phyloP scores from a whole-genome alignment of 1,139 yeast species.

The Geotrichum histeridarum region DNA sequence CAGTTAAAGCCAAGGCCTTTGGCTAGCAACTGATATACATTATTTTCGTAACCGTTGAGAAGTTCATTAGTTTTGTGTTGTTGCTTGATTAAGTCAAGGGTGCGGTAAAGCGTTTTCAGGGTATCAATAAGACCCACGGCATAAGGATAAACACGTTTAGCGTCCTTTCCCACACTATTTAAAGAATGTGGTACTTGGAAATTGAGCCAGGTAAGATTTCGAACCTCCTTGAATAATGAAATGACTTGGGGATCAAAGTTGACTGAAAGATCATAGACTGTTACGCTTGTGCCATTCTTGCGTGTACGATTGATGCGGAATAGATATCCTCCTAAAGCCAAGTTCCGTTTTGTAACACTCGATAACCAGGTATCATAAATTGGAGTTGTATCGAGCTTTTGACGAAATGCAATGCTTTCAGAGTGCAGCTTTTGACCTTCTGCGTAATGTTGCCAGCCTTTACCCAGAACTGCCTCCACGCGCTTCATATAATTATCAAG shows the following conservation, averaged over 20 bases:
- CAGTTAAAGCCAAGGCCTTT: conserved; percentile 46
- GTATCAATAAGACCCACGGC: conserved; percentile 54
- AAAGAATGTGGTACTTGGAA: conserved; percentile 56
- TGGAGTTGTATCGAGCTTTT: conserved; percentile 44
- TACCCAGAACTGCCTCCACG: conserved; percentile 56
- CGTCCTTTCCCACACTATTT: conserved; percentile 43
- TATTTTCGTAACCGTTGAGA: conserved; percentile 40
- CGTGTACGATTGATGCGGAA: conserved; percentile 37
- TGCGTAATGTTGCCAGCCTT: conserved; percentile 69
- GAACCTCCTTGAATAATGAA: conserved; percentile 49
- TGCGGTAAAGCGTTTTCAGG: conserved; percentile 36
- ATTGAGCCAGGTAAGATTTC: conserved; percentile 49
- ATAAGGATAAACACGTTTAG: conserved; percentile 51
- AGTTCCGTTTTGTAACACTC: conserved; percentile 26
- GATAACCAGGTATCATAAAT: conserved; percentile 48
- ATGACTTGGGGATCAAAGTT: conserved; percentile 52
- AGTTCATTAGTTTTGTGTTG: conserved; percentile 45
- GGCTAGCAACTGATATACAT: conserved; percentile 35
- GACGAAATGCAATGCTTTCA: conserved; percentile 46
- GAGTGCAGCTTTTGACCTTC: conserved; percentile 61
- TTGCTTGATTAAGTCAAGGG: conserved; percentile 28
- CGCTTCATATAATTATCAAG: conserved; percentile 42
- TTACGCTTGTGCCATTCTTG: conserved; percentile 15
- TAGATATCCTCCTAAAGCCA: conserved; percentile 39
- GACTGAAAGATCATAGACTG: conserved; percentile 30